Evolutionary conservation across 2,329 filamentous ascomycete genomes (phyloP).

Genomic region (Aspergillus thermomutatus): DNA sequence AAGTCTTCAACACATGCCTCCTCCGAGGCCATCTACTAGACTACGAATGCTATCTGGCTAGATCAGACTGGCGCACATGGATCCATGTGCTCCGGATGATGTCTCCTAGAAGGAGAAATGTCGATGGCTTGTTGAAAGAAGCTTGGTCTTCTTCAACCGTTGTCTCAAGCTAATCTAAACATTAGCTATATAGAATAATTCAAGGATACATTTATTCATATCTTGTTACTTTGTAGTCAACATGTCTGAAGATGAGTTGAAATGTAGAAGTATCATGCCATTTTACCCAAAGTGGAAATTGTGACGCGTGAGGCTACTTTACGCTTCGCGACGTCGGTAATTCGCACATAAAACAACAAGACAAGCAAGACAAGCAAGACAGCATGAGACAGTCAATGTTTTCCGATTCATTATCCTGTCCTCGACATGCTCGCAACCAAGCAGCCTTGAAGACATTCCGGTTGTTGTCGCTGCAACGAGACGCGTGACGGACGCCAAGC

Average conservation of each 20-base stretch:
- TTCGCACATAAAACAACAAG: no score
- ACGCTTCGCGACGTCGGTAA: neutral
- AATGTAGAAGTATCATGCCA: neutral
- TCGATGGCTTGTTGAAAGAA: constrained; percentile 4
- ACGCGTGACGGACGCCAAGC: neutral
- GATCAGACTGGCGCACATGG: neutral
- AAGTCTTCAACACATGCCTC: constrained; percentile 40
- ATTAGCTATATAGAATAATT: constrained; percentile 34
- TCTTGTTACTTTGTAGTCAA: neutral
- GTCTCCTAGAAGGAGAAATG: constrained; percentile 9
- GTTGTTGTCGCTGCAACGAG: neutral
- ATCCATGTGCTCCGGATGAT: constrained; percentile 9
- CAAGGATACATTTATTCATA: neutral
- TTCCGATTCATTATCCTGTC: neutral
- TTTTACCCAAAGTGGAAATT: neutral
- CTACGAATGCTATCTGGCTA: constrained; percentile 3
- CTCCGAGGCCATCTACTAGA: constrained; percentile 9
- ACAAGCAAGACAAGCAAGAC: neutral
- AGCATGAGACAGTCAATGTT: neutral
- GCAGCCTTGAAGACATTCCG: neutral
- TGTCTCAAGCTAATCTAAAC: constrained; percentile 34
- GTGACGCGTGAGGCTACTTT: neutral
- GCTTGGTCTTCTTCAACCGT: constrained; percentile 13
- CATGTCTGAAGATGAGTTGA: neutral
- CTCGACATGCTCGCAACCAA: neutral